A percentile compares a stretch with the other conserved stretches of the same genome.
phyloP scores from a whole-genome alignment of 116 monocot genomes.

The Dioscorea cayenensis region DNA sequence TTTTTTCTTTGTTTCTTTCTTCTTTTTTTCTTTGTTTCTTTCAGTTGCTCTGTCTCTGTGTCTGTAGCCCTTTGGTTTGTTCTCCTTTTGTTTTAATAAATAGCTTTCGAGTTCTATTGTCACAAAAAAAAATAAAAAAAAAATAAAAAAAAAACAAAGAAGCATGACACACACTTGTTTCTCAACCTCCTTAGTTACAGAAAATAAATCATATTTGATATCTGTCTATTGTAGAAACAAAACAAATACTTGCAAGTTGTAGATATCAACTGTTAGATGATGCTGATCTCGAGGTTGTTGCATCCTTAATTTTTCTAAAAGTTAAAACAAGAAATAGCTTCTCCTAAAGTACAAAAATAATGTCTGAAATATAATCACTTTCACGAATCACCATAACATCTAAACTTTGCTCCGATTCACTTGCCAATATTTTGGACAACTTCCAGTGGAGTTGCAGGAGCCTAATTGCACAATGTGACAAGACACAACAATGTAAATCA shows the following conservation, averaged over 20 bases:
- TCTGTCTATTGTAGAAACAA: conserved; percentile 92
- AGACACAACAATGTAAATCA: neutral
- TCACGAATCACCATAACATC: conserved; percentile 18
- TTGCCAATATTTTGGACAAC: conserved; percentile 57
- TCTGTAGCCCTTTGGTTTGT: no score
- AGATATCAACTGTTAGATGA: conserved; percentile 91
- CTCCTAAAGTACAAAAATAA: neutral
- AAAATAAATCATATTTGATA: conserved; percentile 88
- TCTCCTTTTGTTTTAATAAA: no score
- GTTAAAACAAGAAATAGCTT: conserved; percentile 5
- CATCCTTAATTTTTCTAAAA: conserved; percentile 39
- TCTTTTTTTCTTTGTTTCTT: no score
- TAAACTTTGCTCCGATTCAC: conserved; percentile 47
- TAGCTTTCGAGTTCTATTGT: no score
- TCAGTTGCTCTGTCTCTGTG: no score
- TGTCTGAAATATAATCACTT: conserved; percentile 33
- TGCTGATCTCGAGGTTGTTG: conserved; percentile 89
- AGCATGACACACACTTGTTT: conserved; percentile 49
- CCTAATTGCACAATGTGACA: conserved; percentile 78
- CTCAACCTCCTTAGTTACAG: conserved; percentile 87
- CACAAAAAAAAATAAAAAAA: no score
- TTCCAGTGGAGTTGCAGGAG: conserved; percentile 70
- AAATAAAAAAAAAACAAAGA: no score
- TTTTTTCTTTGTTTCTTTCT: no score
- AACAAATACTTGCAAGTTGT: conserved; percentile 87